Evolutionary conservation across 2,329 filamentous ascomycete genomes (phyloP), one percentile per base, ranked within the genome.

Genomic region (Colletotrichum lindemuthianum): DNA sequence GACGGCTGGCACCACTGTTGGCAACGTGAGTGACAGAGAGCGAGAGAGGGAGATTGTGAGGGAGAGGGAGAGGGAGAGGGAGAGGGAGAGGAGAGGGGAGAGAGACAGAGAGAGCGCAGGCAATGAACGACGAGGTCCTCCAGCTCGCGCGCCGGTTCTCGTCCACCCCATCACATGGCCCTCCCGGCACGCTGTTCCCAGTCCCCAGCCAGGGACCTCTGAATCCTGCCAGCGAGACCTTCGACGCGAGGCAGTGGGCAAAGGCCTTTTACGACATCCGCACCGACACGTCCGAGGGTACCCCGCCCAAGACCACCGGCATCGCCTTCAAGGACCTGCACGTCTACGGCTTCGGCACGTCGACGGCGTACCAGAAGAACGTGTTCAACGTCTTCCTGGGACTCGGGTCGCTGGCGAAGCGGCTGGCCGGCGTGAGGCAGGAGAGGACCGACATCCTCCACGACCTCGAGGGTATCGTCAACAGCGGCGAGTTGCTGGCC

Each of bases 401-500:
- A 33, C 74, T 71, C 12, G 67, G 67, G 7, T 72, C 73, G 1
- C 70, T 74, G 59, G 60, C 71, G 6, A 70, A 71, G 48, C 69
- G 70, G 47, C 52, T 72, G 33, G 16, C 75, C 7, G 74, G 75
- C 1, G 68, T 54, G 4, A 68, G 63, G 6, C 53, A 69, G 41
- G 63, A 69, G n/a, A 68, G 70, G 13, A 80, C 83, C 63, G 79
- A 86, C 63, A 86, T 87, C 61, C 73, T 87, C n/a, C 73, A 76
- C 54, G 76, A 81, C 56, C 75, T 84, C 24, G 83, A 86, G 60
- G 84, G 84, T n/a, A 57, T 86, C 1, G 79, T 87, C 3, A 75
- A 84, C 67, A 77, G 74, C 37, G 85, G 85, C 12, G 85, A 88
- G 76, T 83, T 87, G 81, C 74, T 87, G 34, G 80, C 85, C 13